Evolutionary conservation across 225 moss, liverwort and hornwort species (phyloP).

Genomic region (Rhytidiadelphus loreus): DNA sequence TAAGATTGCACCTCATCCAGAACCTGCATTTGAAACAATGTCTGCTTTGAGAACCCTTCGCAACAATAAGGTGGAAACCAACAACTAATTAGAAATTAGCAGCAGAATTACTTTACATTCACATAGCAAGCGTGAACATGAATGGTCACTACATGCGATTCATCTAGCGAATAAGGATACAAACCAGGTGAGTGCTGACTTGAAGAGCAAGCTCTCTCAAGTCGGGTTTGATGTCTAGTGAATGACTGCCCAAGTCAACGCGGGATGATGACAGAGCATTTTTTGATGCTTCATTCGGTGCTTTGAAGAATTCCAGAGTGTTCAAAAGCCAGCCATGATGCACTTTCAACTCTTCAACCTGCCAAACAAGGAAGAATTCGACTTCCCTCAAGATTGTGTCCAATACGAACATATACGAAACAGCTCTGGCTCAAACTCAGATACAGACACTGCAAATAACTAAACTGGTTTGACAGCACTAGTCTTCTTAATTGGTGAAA

Average conservation of each 20-base stretch:
- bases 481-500: not conserved
- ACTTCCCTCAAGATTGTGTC: not conserved
- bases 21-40: conserved; percentile 30
- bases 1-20: conserved; percentile 95
- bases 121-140: not conserved
- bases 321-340: conserved; percentile 82
- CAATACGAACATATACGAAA: not conserved
- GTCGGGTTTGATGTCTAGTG: conserved; percentile 48
- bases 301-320: conserved; percentile 54
- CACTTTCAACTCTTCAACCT: conserved; percentile 43
- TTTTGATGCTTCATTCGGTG: conserved; percentile 59
- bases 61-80: not conserved
- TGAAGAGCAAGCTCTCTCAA: conserved; percentile 54
- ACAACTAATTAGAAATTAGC: not conserved
- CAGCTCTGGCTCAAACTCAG: not conserved
- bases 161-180: not conserved
- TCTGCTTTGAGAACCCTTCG: not conserved
- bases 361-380: not conserved
- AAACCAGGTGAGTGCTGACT: conserved; percentile 75
- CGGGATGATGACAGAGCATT: conserved; percentile 54
- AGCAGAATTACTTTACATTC: not conserved
- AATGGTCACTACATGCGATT: not conserved
- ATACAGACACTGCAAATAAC: not conserved
- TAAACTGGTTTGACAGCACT: not conserved
- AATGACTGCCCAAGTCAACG: conserved; percentile 55